phyloP scores from a whole-genome alignment of 305 asterid species.

The Salvia sclarea region DNA sequence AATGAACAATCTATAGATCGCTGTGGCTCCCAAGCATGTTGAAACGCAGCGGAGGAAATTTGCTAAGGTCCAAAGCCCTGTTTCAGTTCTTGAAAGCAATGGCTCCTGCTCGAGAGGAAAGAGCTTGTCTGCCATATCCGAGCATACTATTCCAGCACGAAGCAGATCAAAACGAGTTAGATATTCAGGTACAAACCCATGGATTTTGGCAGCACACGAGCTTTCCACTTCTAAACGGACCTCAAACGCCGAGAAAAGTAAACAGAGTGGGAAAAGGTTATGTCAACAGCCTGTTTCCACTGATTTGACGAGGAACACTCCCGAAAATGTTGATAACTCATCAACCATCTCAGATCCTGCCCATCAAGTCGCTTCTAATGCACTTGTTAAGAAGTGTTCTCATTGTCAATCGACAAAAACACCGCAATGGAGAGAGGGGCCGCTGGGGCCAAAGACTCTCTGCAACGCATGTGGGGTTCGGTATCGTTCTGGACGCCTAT shows the following conservation, averaged over 20 bases:
- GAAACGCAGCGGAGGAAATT: constrained; percentile 30
- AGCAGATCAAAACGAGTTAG: constrained; percentile 58
- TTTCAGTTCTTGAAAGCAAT: constrained; percentile 63
- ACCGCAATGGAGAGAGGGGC: constrained; percentile 77
- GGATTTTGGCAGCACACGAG: constrained; percentile 46
- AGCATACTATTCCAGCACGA: constrained; percentile 41
- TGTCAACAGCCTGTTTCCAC: constrained; percentile 23
- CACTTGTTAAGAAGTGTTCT: constrained; percentile 46
- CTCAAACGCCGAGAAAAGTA: constrained; percentile 31
- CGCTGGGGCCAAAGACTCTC: constrained; percentile 62
- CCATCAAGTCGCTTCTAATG: constrained; percentile 30
- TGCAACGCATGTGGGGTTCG: constrained; percentile 84
- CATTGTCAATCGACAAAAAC: constrained; percentile 71
- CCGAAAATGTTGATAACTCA: constrained; percentile 23
- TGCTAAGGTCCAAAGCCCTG: constrained; percentile 48
- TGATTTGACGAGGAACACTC: constrained; percentile 8
- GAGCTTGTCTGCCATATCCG: constrained; percentile 36
- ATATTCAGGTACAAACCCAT: constrained; percentile 41
- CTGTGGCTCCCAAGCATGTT: constrained; percentile 29
- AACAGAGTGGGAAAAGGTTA: constrained; percentile 37
- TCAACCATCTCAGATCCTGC: constrained; percentile 3
- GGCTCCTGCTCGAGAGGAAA: constrained; percentile 47
- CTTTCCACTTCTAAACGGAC: constrained; percentile 38
- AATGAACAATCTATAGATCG: constrained; percentile 30
- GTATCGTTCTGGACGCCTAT: constrained; percentile 61